Percentiles rank a stretch among this genome's conserved stretches.
Evolutionary conservation across 306 rosid species (phyloP).

Genomic region (Vigna nakashimae): DNA sequence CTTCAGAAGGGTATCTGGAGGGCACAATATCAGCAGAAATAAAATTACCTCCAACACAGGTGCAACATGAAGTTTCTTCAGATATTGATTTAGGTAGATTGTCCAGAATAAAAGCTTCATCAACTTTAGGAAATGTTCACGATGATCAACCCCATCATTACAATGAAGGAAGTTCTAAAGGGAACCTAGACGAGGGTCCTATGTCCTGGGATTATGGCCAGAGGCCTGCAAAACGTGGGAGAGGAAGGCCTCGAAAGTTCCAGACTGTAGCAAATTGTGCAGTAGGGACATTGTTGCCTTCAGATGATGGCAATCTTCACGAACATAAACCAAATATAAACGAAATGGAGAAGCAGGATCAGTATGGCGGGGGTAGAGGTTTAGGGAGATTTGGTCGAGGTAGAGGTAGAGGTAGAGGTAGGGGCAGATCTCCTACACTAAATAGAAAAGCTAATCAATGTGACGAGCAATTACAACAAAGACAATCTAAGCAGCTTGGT

Average conservation of each 20-base stretch:
- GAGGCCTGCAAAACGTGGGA: constrained; percentile 25
- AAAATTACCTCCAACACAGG: constrained; percentile 22
- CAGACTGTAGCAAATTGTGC: background rate
- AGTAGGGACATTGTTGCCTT: constrained; percentile 2
- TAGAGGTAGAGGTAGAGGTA: constrained; percentile 12
- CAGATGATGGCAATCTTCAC: constrained; percentile 7
- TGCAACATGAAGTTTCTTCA: constrained; percentile 28
- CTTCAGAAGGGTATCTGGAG: constrained; percentile 9
- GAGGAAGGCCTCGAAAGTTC: constrained; percentile 45
- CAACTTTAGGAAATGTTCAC: constrained; percentile 22
- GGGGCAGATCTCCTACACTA: constrained; percentile 28
- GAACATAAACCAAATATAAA: too few relatives aligned
- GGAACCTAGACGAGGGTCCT: constrained; percentile 9
- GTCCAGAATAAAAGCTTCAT: constrained; percentile 22
- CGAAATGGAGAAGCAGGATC: too few relatives aligned
- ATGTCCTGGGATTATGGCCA: background rate
- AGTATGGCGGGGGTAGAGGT: background rate
- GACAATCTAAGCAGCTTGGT: constrained; percentile 6
- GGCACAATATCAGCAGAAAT: background rate
- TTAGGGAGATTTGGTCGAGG: constrained; percentile 23
- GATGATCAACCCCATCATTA: constrained; percentile 26
- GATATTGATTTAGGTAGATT: constrained; percentile 13
- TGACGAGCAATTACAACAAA: constrained; percentile 21
- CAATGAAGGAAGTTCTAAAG: constrained; percentile 25
- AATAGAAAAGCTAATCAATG: background rate